These are phyloP conservation scores for Podospora appendiculata DNA, from an alignment of 495 filamentous ascomycete species.

Conservation along the genomic window DNA sequence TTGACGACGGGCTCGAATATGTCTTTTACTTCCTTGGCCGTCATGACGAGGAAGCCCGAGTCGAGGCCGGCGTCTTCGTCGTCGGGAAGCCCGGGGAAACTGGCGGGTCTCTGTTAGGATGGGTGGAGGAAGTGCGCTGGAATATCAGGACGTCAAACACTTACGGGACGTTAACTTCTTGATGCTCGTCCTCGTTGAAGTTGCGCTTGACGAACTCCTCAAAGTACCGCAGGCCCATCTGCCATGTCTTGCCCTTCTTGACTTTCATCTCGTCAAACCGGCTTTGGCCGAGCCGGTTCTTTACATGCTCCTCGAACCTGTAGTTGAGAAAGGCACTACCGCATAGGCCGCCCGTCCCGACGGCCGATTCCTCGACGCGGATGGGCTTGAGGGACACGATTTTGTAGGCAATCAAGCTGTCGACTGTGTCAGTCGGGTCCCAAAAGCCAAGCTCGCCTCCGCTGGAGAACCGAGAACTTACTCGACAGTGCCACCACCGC, in stretches of 20 bases:
- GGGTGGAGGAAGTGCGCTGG: not conserved
- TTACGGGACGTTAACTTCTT: constrained; percentile 59
- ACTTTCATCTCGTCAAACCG: constrained; percentile 54
- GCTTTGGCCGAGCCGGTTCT: constrained; percentile 44
- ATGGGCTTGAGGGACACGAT: constrained; percentile 52
- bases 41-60: constrained; percentile 58
- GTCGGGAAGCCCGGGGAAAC: constrained; percentile 64
- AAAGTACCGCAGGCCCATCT: constrained; percentile 64
- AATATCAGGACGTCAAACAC: constrained; percentile 5
- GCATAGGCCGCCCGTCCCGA: constrained; percentile 58
- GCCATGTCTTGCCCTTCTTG: constrained; percentile 56
- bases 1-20: constrained; percentile 62
- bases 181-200: constrained; percentile 66
- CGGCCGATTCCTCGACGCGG: constrained; percentile 55
- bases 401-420: constrained; percentile 58
- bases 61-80: constrained; percentile 53
- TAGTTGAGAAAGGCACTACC: constrained; percentile 66
- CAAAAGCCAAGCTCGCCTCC: too few species aligned
- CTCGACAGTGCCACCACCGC: constrained; percentile 69
- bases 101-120: constrained; percentile 3
- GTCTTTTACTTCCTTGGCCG: constrained; percentile 49
- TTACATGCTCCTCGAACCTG: constrained; percentile 60
- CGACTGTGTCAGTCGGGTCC: constrained; percentile 14
- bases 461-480: constrained; percentile 17
- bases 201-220: constrained; percentile 65